Percentiles rank a stretch among this genome's conserved stretches.
Conservation (phyloP, 176 grass and related monocot genomes). For the Chrysopogon serrulatus region DNA sequence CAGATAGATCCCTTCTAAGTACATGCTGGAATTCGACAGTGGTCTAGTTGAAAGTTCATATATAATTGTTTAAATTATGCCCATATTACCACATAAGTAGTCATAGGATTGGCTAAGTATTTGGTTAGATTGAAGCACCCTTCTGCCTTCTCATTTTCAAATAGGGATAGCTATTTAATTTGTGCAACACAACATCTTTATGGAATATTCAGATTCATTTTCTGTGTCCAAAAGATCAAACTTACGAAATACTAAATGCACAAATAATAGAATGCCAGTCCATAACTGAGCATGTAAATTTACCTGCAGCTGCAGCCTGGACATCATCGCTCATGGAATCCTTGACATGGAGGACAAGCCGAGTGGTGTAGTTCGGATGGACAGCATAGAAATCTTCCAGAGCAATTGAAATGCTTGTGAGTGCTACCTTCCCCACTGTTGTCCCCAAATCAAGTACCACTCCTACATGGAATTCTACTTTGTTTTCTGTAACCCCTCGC, state of each 20-base stretch:
- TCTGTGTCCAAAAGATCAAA: background rate
- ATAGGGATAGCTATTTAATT: background rate
- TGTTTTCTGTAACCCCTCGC: background rate
- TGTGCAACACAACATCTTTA: background rate
- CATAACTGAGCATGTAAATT: background rate
- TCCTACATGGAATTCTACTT: slow-evolving; percentile 27
- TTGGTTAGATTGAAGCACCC: no score
- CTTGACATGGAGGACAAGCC: slow-evolving; percentile 24
- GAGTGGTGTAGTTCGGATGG: slow-evolving; percentile 27
- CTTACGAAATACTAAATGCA: background rate
- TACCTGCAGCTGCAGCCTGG: slow-evolving; percentile 49
- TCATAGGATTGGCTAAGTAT: background rate
- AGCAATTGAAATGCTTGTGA: slow-evolving; percentile 46
- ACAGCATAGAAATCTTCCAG: slow-evolving; percentile 55
- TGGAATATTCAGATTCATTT: background rate
- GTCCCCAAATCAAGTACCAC: slow-evolving; percentile 46
- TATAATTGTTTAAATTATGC: background rate
- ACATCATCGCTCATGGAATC: slow-evolving; percentile 36
- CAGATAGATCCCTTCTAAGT: background rate
- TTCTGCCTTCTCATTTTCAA: no score
- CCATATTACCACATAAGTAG: background rate
- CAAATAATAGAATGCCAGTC: background rate
- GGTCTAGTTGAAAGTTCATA: background rate
- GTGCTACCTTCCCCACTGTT: slow-evolving; percentile 28
- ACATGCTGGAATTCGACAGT: no score